phyloP scores from a whole-genome alignment of 2,329 filamentous ascomycete species.

The Fusarium tanahbumbuense region DNA sequence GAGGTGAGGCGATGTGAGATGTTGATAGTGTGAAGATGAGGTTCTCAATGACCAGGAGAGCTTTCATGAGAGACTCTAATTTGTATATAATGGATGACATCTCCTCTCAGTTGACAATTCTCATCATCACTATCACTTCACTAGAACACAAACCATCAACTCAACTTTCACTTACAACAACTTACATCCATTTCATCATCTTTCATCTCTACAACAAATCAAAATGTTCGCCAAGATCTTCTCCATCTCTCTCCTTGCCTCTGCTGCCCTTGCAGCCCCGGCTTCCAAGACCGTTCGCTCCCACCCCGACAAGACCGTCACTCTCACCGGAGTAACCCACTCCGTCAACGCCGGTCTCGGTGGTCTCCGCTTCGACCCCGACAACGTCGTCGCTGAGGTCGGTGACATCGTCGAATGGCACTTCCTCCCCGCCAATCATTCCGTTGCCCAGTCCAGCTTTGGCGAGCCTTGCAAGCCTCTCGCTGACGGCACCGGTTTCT shows the following conservation, averaged over 20 bases:
- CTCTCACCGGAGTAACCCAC: slow-evolving; percentile 57
- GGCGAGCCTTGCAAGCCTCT: slow-evolving; percentile 57
- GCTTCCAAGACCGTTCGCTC: slow-evolving; percentile 47
- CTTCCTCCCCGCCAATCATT: slow-evolving; percentile 65
- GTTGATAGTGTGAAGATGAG: neutral
- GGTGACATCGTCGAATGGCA: slow-evolving; percentile 67
- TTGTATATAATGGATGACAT: slow-evolving; percentile 41
- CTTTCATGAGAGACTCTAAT: neutral
- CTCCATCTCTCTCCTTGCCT: slow-evolving; percentile 46
- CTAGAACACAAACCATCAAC: slow-evolving; percentile 14
- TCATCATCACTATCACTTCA: slow-evolving; percentile 33
- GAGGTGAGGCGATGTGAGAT: neutral
- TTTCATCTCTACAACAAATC: neutral
- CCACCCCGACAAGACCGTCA: slow-evolving; percentile 49
- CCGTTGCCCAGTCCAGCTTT: slow-evolving; percentile 58
- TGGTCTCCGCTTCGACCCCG: slow-evolving; percentile 62
- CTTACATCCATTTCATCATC: neutral
- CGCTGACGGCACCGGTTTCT: slow-evolving; percentile 55
- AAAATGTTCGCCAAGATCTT: slow-evolving; percentile 52
- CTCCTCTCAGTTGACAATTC: slow-evolving; percentile 16
- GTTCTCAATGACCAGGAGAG: neutral
- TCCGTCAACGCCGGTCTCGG: slow-evolving; percentile 58
- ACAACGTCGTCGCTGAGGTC: slow-evolving; percentile 59
- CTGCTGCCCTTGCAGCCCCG: slow-evolving; percentile 48
- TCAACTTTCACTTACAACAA: neutral